Percentiles rank a stretch among this genome's conserved stretches.
These are phyloP conservation scores for Penicillium ucsense DNA, from an alignment of 495 filamentous ascomycete species.

Conservation along the genomic window DNA sequence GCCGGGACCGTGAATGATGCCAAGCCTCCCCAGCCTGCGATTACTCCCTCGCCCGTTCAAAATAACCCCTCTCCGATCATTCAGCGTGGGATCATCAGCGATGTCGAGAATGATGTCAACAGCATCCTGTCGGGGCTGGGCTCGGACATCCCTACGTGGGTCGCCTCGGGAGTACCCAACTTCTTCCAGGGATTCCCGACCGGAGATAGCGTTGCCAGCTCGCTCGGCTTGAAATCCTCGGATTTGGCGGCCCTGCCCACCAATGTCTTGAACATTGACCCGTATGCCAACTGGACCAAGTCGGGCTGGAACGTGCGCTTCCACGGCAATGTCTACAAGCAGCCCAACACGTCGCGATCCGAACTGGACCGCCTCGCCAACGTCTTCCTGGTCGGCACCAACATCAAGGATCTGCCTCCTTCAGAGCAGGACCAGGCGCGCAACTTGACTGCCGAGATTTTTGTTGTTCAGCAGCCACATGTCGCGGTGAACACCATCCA, in stretches of 20 bases:
- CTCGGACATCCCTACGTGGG: slow-evolving; percentile 46
- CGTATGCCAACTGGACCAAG: slow-evolving; percentile 74
- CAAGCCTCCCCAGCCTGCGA: slow-evolving; percentile 6
- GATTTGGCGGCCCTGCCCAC: slow-evolving; percentile 54
- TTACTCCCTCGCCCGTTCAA: slow-evolving; percentile 14
- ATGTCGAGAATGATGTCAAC: slow-evolving; percentile 35
- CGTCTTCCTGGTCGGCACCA: slow-evolving; percentile 55
- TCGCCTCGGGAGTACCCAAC: slow-evolving; percentile 53
- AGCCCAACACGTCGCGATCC: slow-evolving; percentile 51
- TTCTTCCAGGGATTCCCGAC: slow-evolving; percentile 61
- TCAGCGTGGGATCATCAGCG: slow-evolving; percentile 31
- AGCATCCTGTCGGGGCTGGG: slow-evolving; percentile 30
- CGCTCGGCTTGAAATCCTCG: slow-evolving; percentile 45
- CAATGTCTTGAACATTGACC: slow-evolving; percentile 62
- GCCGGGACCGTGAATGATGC: neutral
- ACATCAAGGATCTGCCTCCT: slow-evolving; percentile 47
- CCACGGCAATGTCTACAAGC: slow-evolving; percentile 72
- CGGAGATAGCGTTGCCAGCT: slow-evolving; percentile 46
- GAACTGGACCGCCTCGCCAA: slow-evolving; percentile 60
- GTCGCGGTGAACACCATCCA: slow-evolving; percentile 50
- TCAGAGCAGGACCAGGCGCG: slow-evolving; percentile 55
- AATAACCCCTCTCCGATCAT: slow-evolving; percentile 11
- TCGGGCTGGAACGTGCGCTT: slow-evolving; percentile 67
- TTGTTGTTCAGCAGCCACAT: slow-evolving; percentile 58
- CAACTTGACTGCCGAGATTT: slow-evolving; percentile 63